Evolutionary conservation across 1,284 basidiomycete genomes (phyloP), one percentile per base, ranked within the genome.

Genomic region (Melampsora americana): DNA sequence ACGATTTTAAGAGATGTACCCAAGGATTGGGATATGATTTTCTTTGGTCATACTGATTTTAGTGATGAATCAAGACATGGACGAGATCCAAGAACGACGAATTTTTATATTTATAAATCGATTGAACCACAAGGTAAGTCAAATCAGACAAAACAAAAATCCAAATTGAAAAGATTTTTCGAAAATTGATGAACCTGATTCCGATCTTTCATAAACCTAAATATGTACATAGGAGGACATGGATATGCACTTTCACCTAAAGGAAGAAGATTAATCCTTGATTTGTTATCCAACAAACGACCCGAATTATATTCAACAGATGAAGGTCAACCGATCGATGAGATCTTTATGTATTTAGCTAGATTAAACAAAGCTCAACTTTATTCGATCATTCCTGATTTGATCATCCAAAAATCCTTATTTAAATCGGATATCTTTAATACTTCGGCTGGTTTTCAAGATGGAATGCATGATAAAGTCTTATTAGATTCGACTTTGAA

Each of bases 11-110:
- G 73, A 46, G 73, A 75, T 28, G 73, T 62, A 2, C 73, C 73
- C 1, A 48, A 68, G 16, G 66, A 62, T 59, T 75, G 73, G 73
- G 73, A 75, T 26, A 67, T 75, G 30, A 75, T 75, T 20, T 75
- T 75, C 39, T 75, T 75, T 30, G 73, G 73, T 26, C 73, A 75
- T 35, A 75, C 73, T 12, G 73, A 75, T 26, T 75, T 75, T 53
- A 68, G 73, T 44, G 30, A 75, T 44, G 73, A 75, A 61, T 50
- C 73, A 9, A 66, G 66, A 50, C 35, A 68, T 35, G 73, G 73
- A 0, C 35, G n/a, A 11, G 65, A 67, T 23, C 53, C 65, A 0
- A 28, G 44, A 23, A 75, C 73, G 7, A 67, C 46, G 30, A 75
- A 75, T 50, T 68, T 68, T 32, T 75, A 46, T 44, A 75, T 75